Conservation (phyloP, 441 rosid genomes). For the Gossypium trilobum region DNA sequence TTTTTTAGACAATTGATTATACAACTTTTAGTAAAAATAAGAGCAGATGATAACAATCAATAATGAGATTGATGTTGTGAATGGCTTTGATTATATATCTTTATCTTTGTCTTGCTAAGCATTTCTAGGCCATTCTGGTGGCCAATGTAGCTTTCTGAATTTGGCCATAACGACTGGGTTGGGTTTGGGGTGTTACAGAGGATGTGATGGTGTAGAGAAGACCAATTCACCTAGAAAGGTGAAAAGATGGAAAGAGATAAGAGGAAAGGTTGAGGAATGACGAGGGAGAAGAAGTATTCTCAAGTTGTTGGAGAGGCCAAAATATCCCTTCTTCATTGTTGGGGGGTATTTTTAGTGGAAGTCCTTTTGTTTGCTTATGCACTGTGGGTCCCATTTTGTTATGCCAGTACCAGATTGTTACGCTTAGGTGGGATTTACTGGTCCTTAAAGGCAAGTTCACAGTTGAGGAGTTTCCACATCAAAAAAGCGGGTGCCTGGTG, state of each 20-base stretch:
- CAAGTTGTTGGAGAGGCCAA: background rate
- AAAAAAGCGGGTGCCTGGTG: background rate
- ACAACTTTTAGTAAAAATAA: background rate
- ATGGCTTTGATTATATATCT: background rate
- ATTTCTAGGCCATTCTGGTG: background rate
- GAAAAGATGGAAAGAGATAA: background rate
- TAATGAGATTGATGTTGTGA: background rate
- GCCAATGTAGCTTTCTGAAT: no score
- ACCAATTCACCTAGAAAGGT: background rate
- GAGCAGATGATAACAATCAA: background rate
- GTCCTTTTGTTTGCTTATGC: background rate
- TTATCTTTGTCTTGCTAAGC: background rate
- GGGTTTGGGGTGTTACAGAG: no score
- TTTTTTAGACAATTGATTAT: background rate
- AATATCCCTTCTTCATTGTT: background rate
- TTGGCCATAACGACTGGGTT: no score
- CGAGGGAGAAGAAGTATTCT: background rate
- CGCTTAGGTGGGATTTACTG: background rate
- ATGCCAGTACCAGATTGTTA: background rate
- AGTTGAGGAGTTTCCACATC: background rate
- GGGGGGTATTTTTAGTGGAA: background rate
- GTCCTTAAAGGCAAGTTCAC: background rate
- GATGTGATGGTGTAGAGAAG: background rate
- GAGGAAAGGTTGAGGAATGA: background rate
- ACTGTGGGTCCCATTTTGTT: background rate